Conservation (phyloP, 139 green algal species). For the Auxenochlorella pyrenoidosa region DNA sequence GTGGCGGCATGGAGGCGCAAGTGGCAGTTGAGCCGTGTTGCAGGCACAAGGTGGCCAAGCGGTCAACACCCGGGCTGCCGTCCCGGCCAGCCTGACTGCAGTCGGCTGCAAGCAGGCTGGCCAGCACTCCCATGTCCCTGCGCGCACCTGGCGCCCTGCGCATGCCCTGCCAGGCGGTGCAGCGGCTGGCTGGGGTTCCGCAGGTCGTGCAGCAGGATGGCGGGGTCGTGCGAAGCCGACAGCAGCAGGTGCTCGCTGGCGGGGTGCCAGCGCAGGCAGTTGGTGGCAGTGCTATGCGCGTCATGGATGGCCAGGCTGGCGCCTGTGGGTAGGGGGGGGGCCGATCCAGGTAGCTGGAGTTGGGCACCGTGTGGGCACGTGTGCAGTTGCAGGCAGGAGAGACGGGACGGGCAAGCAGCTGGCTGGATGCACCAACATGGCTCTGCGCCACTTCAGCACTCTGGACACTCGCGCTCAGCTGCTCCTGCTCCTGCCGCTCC, state of each 20-base stretch:
- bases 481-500: too few species aligned
- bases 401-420: not conserved
- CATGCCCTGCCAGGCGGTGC: slow-evolving; percentile 36
- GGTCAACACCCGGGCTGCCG: not conserved
- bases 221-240: slow-evolving; percentile 33
- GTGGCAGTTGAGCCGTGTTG: not conserved
- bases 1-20: not conserved
- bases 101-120: too few species aligned
- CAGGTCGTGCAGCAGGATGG: slow-evolving; percentile 47
- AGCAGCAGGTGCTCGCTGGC: slow-evolving; percentile 35
- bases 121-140: too few species aligned
- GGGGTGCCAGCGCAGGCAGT: slow-evolving; percentile 49
- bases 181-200: slow-evolving; percentile 36
- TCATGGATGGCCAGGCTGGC: slow-evolving; percentile 3
- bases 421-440: not conserved
- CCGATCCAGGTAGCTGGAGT: not conserved
- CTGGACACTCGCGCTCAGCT: too few species aligned
- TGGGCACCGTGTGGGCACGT: too few species aligned
- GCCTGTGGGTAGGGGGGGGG: not conserved
- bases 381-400: not conserved
- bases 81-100: too few species aligned
- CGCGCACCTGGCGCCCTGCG: not conserved
- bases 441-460: not conserved
- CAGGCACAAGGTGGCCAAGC: not conserved
- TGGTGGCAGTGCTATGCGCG: slow-evolving; percentile 9